Evolutionary conservation across 208 protist genomes (phyloP).

Genomic region (Paratrypanosoma confusum): DNA sequence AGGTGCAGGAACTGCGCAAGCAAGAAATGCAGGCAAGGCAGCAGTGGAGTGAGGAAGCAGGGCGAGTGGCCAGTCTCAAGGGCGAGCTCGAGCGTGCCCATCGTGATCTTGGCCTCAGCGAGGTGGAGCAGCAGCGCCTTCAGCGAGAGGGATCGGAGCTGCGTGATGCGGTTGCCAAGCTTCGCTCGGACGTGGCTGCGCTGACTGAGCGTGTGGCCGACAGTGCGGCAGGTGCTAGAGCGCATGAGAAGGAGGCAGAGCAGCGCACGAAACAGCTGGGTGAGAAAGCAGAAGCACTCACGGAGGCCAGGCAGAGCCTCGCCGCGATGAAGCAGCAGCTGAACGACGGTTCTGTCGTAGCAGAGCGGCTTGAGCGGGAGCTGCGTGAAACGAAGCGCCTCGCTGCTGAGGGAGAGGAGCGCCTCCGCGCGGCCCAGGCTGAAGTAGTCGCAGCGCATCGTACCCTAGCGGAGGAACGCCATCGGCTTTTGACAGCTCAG

Average conservation of each 20-base stretch:
- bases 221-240: neutral
- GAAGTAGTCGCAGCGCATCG: no score
- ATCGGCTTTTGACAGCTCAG: no score
- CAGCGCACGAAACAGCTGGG: neutral
- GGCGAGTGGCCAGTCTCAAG: slow-evolving; percentile 10
- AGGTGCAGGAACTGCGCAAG: no score
- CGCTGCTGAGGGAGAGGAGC: neutral
- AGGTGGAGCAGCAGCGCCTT: slow-evolving; percentile 9
- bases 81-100: slow-evolving; percentile 4
- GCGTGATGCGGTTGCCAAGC: slow-evolving; percentile 4
- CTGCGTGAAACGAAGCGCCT: neutral
- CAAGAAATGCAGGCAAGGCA: no score
- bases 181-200: slow-evolving; percentile 11
- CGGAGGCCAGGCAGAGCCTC: slow-evolving; percentile 6
- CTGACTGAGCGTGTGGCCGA: slow-evolving; percentile 1
- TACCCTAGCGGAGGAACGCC: no score
- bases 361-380: neutral
- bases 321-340: neutral
- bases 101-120: no score
- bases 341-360: no score
- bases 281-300: slow-evolving; percentile 3
- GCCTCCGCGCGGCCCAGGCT: no score
- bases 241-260: slow-evolving; percentile 2
- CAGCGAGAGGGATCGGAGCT: slow-evolving; percentile 8
- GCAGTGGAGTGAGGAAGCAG: slow-evolving; percentile 10